A percentile compares a stretch with the other conserved stretches of the same genome.
These are phyloP conservation scores for Ophiognomonia clavigignenti-juglandacearum DNA, from an alignment of 2,329 filamentous ascomycete genomes.

Conservation along the genomic window DNA sequence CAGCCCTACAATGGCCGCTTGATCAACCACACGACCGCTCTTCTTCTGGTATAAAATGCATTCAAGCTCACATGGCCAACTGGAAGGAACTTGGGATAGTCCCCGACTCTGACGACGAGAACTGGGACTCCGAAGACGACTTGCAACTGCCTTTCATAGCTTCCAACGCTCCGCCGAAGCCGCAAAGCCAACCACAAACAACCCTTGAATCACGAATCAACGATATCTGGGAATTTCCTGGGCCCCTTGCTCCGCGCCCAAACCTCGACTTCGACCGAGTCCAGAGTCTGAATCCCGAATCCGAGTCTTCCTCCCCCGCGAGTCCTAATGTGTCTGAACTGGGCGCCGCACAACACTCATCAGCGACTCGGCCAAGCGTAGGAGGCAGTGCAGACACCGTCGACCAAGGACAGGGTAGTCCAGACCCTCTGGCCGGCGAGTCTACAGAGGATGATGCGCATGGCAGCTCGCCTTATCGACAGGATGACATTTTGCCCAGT, in stretches of 20 bases:
- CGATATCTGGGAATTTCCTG: conserved; percentile 27
- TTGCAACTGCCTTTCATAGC: conserved; percentile 19
- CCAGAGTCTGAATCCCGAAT: background rate
- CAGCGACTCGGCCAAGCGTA: no score
- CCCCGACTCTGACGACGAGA: conserved; percentile 40
- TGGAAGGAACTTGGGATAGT: conserved; percentile 41
- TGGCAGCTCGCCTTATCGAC: background rate
- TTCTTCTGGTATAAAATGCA: conserved; percentile 8
- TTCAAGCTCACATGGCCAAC: conserved; percentile 30
- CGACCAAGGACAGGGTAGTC: background rate
- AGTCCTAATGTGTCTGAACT: no score
- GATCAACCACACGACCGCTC: background rate
- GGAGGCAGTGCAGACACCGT: no score
- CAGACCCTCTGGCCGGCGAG: background rate
- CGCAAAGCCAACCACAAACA: background rate
- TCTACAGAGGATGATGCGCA: background rate
- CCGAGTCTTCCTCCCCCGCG: background rate
- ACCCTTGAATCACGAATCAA: conserved; percentile 4
- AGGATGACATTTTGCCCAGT: conserved; percentile 24
- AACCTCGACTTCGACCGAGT: conserved; percentile 1
- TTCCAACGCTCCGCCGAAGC: conserved; percentile 7
- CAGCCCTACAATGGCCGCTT: conserved; percentile 3
- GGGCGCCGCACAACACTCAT: no score
- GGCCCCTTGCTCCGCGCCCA: conserved; percentile 19
- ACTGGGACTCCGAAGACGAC: conserved; percentile 30